Evolutionary conservation across 257 asterid species (phyloP), one percentile per base, ranked within the genome.

Genomic region (Echium plantagineum): DNA sequence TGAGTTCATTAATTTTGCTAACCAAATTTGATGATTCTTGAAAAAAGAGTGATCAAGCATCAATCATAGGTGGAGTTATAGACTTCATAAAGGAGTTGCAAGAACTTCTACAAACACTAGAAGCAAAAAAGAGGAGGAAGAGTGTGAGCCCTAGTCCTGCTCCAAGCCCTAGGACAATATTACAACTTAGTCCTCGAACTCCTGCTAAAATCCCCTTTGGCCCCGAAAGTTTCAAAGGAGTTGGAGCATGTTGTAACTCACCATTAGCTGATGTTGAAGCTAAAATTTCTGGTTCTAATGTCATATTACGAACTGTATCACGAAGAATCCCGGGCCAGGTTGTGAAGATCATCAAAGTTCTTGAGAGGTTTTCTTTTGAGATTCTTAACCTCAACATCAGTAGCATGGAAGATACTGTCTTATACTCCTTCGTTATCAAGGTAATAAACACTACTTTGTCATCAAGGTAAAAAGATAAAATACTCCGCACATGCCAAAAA

Each of bases 71-170:
- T 17, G 99, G 99, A 7, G 99, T 80, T 46, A 69, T 93, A 21
- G 99, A 93, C 22, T 93, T 89, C 89, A 84, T 93, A 73, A 93
- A 89, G 81, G 99, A 93, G 63, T 68, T 93, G 73, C 98, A 93
- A 72, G 94, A 79, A 68, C 85, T 89, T 21, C 66, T 71, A 15
- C 86, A 86, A 68, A 79, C 97, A 31, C 59, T 93, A 62, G 97
- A 93, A 79, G 84, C 90, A 1, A 84, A 81, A 65, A 93, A 89
- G 64, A 56, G 81, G 42, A 64, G 95, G 71, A 88, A 77, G 75
- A 80, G 77, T 59, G 57, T 79, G 26, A 86, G 91, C 79, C 87
- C 89, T 21, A 82, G 87, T 54, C 90, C 85, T 2, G 65, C 77
- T 2, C 87, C 86, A 0, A 78, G 86, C 54, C 93, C 91, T 3